Base-by-base conservation (phyloP, 2,329 filamentous ascomycete genomes). In the Penicillium palitans region DNA sequence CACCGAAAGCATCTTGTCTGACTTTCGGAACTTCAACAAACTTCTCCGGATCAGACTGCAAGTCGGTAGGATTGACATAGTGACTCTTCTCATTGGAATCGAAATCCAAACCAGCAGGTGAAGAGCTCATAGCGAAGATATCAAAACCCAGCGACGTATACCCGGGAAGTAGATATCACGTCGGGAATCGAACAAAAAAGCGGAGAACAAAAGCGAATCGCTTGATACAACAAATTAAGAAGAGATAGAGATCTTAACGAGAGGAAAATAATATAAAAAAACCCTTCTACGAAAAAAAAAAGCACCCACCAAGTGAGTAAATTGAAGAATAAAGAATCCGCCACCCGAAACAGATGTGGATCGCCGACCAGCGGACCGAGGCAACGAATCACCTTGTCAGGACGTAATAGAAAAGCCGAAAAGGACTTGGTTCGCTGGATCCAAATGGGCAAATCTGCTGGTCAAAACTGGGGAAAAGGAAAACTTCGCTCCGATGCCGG, bases 1-100 rank as follows among this genome's bases (percentile, higher is more conserved):
- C 66, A 13, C 75, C 74, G 61, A 76, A 77, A 9, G 74, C 70
- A 63, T 77, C 75, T 25, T 67, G 63, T 24, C 51, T 54, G 39
- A 66, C 65, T 3, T 61, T 55, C 21, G 66, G 60, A 2, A 44
- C 42, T 15, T 42, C 42, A 7, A 57, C 40, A 6, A 57, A 39
- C 33, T 68, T 68, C 52, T 70, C 68, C 39, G 67, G 65, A 41
- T 64, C 68, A 15, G 21, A n/a, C 9, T 46, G 7, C 37, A 41
- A 12, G 17, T 56, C 46, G 2, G 49, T 9, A 0, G 45, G 25
- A 10, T 29, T 40, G 33, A 46, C 15, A 47, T 54, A 39, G 6
- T 35, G 6, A 19, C 35, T 48, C 27, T 54, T 54, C 35, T 52
- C 42, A 9, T 29, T 19, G 6, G 50, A 47, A 15, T n/a, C 10